Evolutionary conservation across 352 stramenopile species (phyloP).

Genomic region (Phytophthora niederhauseri): DNA sequence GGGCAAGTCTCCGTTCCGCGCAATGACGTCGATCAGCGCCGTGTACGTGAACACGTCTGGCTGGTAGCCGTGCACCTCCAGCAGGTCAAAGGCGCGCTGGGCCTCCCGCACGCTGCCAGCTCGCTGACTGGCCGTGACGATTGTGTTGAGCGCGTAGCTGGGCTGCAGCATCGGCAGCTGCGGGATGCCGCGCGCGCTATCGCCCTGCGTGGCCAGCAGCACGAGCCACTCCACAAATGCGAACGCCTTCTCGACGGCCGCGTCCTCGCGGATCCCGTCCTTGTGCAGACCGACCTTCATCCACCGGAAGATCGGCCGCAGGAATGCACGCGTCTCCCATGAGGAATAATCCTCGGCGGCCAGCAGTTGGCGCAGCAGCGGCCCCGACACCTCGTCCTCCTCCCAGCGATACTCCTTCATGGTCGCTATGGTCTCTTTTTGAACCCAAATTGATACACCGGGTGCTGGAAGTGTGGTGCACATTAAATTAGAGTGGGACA

Average conservation of each 20-base stretch:
- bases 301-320: constrained; percentile 75
- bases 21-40: constrained; percentile 78
- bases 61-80: constrained; percentile 54
- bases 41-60: constrained; percentile 86
- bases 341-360: constrained; percentile 28
- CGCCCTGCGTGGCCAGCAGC: constrained; percentile 50
- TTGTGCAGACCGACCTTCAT: constrained; percentile 71
- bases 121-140: constrained; percentile 77
- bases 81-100: constrained; percentile 61
- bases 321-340: constrained; percentile 68
- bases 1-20: constrained; percentile 49
- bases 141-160: constrained; percentile 80
- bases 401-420: constrained; percentile 28
- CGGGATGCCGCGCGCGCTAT: constrained; percentile 48
- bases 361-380: constrained; percentile 34
- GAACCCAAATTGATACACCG: constrained; percentile 14
- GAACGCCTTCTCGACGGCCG: constrained; percentile 64
- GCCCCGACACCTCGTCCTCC: constrained; percentile 37
- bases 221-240: constrained; percentile 78
- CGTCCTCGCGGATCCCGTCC: constrained; percentile 58
- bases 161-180: constrained; percentile 53
- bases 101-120: constrained; percentile 62
- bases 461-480: neutral
- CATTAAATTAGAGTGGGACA: neutral
- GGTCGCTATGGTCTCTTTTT: constrained; percentile 7